Evolutionary conservation across 257 asterid species (phyloP).

Genomic region (Cynanchum wilfordii): DNA sequence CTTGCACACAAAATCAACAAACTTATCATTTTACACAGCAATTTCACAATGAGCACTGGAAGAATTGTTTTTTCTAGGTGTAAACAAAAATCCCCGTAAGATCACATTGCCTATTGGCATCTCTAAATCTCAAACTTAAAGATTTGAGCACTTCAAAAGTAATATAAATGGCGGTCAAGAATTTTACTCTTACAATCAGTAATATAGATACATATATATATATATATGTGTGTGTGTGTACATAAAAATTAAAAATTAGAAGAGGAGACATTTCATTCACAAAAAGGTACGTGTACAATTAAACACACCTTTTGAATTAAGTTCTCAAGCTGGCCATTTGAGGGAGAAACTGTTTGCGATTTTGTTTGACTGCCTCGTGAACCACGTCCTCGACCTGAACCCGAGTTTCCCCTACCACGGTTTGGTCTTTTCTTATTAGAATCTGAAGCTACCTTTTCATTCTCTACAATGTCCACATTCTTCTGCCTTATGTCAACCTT

Average conservation of each 20-base stretch:
- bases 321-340: constrained; percentile 63
- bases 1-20: neutral
- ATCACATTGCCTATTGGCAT: neutral
- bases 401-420: constrained; percentile 62
- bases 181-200: neutral
- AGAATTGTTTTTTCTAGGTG: neutral
- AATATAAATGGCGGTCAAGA: neutral
- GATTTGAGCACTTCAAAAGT: neutral
- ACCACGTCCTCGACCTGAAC: constrained; percentile 85
- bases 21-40: neutral
- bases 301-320: constrained; percentile 48
- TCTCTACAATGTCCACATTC: constrained; percentile 42
- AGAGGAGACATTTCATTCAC: constrained; percentile 4
- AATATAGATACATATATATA: too few species aligned
- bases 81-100: neutral
- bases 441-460: constrained; percentile 48
- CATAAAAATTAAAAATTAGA: constrained; percentile 5
- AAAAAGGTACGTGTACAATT: constrained; percentile 9
- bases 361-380: constrained; percentile 51
- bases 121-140: constrained; percentile 1
- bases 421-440: constrained; percentile 59
- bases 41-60: neutral
- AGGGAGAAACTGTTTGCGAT: constrained; percentile 37
- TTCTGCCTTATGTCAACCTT: constrained; percentile 48
- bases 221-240: too few species aligned